These are phyloP conservation scores for Anisodus acutangulus DNA, from an alignment of 257 asterid species.

Conservation along the genomic window DNA sequence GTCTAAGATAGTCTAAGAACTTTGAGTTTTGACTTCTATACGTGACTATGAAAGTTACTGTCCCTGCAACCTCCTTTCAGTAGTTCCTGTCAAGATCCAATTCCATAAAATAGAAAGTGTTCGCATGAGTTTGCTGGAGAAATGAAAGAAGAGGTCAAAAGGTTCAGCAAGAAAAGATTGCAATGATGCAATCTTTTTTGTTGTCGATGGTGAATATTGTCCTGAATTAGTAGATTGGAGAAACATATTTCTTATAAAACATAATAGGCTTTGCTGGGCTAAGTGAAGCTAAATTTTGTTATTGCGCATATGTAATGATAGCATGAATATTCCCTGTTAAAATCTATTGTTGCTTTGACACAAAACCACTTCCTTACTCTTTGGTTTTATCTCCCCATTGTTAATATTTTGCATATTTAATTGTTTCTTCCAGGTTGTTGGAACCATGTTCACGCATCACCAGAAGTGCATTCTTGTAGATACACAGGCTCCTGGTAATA, in stretches of 20 bases:
- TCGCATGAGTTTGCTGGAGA: not conserved
- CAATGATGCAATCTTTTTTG: not conserved
- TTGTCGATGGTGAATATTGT: not conserved
- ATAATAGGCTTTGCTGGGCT: not conserved
- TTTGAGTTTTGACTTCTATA: not conserved
- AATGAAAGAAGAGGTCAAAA: not conserved
- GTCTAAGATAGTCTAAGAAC: not conserved
- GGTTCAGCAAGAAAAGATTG: not conserved
- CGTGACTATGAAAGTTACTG: not conserved
- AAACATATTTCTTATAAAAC: not conserved
- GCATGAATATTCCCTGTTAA: not conserved
- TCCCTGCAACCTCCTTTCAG: not conserved
- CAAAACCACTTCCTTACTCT: slow-evolving; percentile 8
- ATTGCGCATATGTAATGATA: not conserved
- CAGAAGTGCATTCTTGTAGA: slow-evolving; percentile 96
- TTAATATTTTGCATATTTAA: not conserved
- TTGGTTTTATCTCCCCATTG: not conserved
- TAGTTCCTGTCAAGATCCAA: not conserved
- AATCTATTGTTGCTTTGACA: not conserved
- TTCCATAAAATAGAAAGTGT: not conserved
- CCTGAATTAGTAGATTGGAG: slow-evolving; percentile 5
- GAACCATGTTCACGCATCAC: slow-evolving; percentile 82
- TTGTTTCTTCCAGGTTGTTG: slow-evolving; percentile 70
- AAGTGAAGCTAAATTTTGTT: not conserved
- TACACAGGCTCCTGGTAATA: slow-evolving; percentile 82